Evolutionary conservation across 1,284 basidiomycete genomes (phyloP).

Genomic region (Tylopilus sp.): DNA sequence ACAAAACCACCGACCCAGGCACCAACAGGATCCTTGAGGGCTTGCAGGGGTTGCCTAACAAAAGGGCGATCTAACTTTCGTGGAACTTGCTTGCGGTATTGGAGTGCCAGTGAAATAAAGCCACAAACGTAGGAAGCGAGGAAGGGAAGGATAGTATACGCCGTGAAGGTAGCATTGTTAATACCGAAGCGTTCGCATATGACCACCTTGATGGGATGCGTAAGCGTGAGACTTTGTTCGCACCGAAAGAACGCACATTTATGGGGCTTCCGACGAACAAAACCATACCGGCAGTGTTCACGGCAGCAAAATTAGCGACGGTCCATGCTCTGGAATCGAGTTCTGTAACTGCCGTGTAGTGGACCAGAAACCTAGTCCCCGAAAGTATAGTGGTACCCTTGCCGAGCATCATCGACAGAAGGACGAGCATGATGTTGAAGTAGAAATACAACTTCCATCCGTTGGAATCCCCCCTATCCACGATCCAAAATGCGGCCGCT

Average conservation of each 20-base stretch:
- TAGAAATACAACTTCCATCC: slow-evolving; percentile 82
- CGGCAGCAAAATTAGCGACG: slow-evolving; percentile 70
- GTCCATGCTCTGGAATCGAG: slow-evolving; percentile 61
- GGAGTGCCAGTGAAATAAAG: slow-evolving; percentile 63
- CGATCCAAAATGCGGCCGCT: slow-evolving; percentile 90
- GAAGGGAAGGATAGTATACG: no score
- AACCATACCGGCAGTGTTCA: slow-evolving; percentile 91
- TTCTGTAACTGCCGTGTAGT: slow-evolving; percentile 80
- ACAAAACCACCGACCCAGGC: slow-evolving; percentile 64
- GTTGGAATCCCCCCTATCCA: slow-evolving; percentile 77
- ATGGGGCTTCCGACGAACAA: slow-evolving; percentile 85
- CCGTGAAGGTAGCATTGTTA: slow-evolving; percentile 75
- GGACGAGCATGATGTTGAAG: slow-evolving; percentile 86
- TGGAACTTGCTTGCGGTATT: slow-evolving; percentile 67
- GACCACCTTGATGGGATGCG: slow-evolving; percentile 48
- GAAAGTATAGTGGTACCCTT: slow-evolving; percentile 92
- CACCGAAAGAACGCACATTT: slow-evolving; percentile 55
- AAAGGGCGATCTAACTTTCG: slow-evolving; percentile 51
- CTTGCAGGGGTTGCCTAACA: slow-evolving; percentile 56
- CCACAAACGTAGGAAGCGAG: slow-evolving; percentile 68
- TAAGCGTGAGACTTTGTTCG: not conserved
- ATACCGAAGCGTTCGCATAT: slow-evolving; percentile 74
- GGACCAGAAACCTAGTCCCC: slow-evolving; percentile 90
- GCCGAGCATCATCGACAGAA: slow-evolving; percentile 85
- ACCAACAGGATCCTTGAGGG: slow-evolving; percentile 61